Conservation (phyloP, 768 basidiomycete genomes). For the Astraeus odoratus region DNA sequence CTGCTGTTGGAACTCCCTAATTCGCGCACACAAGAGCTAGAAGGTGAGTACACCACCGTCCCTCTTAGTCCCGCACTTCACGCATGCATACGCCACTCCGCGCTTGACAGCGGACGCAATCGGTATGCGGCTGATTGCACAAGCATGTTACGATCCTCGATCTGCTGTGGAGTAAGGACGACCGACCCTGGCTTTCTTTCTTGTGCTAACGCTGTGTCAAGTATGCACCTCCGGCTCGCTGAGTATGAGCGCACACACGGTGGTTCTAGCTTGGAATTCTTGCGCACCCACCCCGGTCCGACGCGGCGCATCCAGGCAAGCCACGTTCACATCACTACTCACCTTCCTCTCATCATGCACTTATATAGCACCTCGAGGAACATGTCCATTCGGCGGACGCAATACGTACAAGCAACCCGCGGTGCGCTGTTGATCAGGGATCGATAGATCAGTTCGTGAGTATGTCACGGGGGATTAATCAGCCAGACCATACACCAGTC, state of each 20-base stretch:
- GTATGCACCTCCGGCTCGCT: conserved; percentile 67
- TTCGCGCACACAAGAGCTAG: conserved; percentile 72
- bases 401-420: conserved; percentile 47
- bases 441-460: conserved; percentile 19
- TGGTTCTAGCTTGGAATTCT: conserved; percentile 43
- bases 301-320: conserved; percentile 65
- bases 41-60: conserved; percentile 41
- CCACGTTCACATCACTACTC: neutral
- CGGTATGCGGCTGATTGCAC: conserved; percentile 71
- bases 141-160: conserved; percentile 81
- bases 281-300: conserved; percentile 78
- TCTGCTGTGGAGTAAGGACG: conserved; percentile 61
- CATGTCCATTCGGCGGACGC: conserved; percentile 52
- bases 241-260: conserved; percentile 40
- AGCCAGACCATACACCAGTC: neutral
- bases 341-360: neutral
- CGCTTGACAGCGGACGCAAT: conserved; percentile 75
- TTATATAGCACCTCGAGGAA: conserved; percentile 41
- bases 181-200: neutral
- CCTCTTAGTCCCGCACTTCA: neutral
- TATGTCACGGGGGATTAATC: conserved; percentile 11
- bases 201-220: conserved; percentile 20
- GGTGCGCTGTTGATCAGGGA: conserved; percentile 40
- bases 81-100: too few relatives aligned
- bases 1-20: conserved; percentile 72